Percentiles rank a stretch among this genome's conserved stretches.
Conservation (phyloP, 129 eudicot species). For the Centrapalus pauciflorus region DNA sequence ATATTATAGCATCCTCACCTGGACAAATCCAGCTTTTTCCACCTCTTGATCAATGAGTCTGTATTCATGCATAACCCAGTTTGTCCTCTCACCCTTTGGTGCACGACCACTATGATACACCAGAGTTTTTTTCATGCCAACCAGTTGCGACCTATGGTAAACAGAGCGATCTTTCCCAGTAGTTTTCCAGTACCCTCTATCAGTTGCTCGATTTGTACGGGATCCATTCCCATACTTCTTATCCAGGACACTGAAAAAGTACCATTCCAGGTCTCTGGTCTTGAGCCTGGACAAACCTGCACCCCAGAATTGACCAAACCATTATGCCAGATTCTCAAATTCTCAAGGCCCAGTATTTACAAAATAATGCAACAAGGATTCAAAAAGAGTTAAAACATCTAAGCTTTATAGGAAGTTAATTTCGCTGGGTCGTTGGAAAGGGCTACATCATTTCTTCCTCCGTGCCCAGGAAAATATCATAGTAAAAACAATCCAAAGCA, state of each 20-base stretch:
- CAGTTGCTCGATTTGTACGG: constrained; percentile 83
- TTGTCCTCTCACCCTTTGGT: constrained; percentile 73
- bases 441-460: background rate
- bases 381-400: background rate
- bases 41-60: constrained; percentile 67
- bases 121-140: constrained; percentile 92
- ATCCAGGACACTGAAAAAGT: constrained; percentile 78
- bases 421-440: background rate
- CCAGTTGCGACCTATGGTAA: constrained; percentile 52
- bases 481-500: constrained; percentile 4
- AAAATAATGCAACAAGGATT: background rate
- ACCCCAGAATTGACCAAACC: constrained; percentile 24
- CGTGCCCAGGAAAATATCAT: background rate
- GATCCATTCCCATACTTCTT: constrained; percentile 85
- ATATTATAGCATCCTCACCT: constrained; percentile 45
- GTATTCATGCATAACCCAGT: constrained; percentile 99
- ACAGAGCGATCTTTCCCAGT: constrained; percentile 92
- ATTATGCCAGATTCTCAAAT: background rate
- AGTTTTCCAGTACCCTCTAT: constrained; percentile 89
- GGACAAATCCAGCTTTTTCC: constrained; percentile 54
- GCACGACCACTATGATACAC: constrained; percentile 90
- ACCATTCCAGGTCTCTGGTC: constrained; percentile 88
- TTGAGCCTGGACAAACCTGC: constrained; percentile 68
- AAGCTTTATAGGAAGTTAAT: background rate
- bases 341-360: background rate